Conservation (phyloP, 108 stramenopile species). For the Fragilariopsis cylindrus region DNA sequence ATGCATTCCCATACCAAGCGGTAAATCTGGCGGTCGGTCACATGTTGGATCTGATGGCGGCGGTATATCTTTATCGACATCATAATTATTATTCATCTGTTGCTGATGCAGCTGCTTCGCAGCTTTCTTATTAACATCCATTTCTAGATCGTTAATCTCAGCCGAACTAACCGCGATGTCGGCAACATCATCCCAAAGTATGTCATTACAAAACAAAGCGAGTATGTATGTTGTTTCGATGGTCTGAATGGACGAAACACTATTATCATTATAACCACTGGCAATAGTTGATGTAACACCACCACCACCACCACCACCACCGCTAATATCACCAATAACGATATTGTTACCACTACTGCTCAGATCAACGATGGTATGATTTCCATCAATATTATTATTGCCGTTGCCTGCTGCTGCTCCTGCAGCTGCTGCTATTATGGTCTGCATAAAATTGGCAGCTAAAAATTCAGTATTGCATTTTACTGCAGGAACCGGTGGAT, state of each 20-base stretch:
- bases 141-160: constrained; percentile 46
- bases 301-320: background rate
- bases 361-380: background rate
- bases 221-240: constrained; percentile 39
- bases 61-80: background rate
- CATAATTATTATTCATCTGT: background rate
- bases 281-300: background rate
- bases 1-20: constrained; percentile 57
- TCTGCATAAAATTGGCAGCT: background rate
- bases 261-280: background rate
- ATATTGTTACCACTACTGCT: constrained; percentile 9
- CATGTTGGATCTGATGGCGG: constrained; percentile 8
- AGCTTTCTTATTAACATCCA: constrained; percentile 70
- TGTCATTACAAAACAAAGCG: constrained; percentile 52
- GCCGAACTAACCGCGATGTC: constrained; percentile 58
- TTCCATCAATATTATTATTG: background rate
- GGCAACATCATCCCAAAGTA: constrained; percentile 66
- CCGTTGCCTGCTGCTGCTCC: background rate
- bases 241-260: background rate
- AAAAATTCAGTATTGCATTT: constrained; percentile 1
- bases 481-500: background rate
- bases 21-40: constrained; percentile 34
- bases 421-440: background rate
- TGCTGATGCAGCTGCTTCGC: constrained; percentile 1
- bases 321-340: background rate